A percentile compares a stretch with the other conserved stretches of the same genome.
Conservation (phyloP, 306 rosid species). For the Chamaecrista fasciculata region DNA sequence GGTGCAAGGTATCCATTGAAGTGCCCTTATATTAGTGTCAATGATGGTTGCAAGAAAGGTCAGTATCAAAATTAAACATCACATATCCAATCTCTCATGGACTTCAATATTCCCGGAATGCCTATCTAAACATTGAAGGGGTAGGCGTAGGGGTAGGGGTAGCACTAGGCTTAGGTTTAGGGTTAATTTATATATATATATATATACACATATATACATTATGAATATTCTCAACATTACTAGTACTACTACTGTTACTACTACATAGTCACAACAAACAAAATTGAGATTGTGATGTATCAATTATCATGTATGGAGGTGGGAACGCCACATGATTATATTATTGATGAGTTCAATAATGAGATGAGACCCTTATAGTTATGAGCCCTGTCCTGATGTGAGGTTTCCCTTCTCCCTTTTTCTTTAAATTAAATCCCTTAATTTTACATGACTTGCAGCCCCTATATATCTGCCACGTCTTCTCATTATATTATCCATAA, state of each 20-base stretch:
- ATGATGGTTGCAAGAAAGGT: slow-evolving; percentile 31
- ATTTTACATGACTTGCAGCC: neutral
- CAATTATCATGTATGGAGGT: neutral
- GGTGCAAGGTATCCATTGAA: slow-evolving; percentile 31
- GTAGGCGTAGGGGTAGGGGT: too few relatives aligned
- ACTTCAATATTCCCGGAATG: slow-evolving; percentile 9
- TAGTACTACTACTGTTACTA: too few relatives aligned
- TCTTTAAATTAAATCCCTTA: neutral
- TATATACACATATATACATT: neutral
- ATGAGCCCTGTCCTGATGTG: neutral
- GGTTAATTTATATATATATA: neutral
- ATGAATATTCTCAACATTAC: neutral
- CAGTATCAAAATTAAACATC: slow-evolving; percentile 32
- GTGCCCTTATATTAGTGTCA: neutral
- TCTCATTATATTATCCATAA: neutral
- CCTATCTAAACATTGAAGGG: neutral
- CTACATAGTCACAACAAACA: slow-evolving; percentile 8
- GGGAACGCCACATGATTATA: slow-evolving; percentile 15
- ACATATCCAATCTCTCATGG: neutral
- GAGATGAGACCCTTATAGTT: neutral
- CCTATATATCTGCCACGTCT: neutral
- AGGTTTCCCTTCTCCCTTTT: neutral
- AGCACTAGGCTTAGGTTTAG: too few relatives aligned
- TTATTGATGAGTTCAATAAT: slow-evolving; percentile 25
- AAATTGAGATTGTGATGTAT: slow-evolving; percentile 36